A percentile compares a stretch with the other conserved stretches of the same genome.
These are phyloP conservation scores for Astrothelium subdiscretum DNA, from an alignment of 495 filamentous ascomycete genomes.

Conservation along the genomic window DNA sequence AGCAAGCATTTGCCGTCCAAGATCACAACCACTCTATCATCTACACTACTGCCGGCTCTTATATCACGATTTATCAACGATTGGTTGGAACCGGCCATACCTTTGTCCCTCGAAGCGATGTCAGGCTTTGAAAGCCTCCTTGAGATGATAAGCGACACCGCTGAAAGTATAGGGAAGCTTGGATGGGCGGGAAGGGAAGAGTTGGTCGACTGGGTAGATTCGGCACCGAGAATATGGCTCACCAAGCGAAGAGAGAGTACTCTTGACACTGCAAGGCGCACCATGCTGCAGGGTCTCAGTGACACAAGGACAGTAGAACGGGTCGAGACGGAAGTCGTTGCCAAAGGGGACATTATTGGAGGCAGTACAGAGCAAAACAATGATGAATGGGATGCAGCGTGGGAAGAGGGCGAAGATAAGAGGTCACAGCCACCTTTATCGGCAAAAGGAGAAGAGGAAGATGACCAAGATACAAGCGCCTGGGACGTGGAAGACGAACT, in stretches of 20 bases:
- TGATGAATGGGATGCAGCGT: slow-evolving; percentile 63
- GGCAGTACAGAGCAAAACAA: slow-evolving; percentile 38
- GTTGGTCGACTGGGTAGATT: slow-evolving; percentile 68
- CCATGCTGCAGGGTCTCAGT: slow-evolving; percentile 52
- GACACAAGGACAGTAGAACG: slow-evolving; percentile 59
- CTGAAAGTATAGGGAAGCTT: slow-evolving; percentile 45
- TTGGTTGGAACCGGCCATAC: slow-evolving; percentile 69
- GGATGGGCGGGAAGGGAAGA: slow-evolving; percentile 58
- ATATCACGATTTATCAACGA: slow-evolving; percentile 51
- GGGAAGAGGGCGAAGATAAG: slow-evolving; percentile 48
- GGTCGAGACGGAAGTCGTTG: slow-evolving; percentile 70
- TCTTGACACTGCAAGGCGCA: slow-evolving; percentile 58
- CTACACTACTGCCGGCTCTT: slow-evolving; percentile 54
- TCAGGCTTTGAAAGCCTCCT: slow-evolving; percentile 55
- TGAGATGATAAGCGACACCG: slow-evolving; percentile 49
- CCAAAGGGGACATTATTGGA: slow-evolving; percentile 52
- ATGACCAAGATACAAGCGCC: slow-evolving; percentile 52
- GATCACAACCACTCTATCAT: slow-evolving; percentile 49
- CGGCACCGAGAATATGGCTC: slow-evolving; percentile 72
- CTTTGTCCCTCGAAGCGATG: slow-evolving; percentile 57
- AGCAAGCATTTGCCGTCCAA: slow-evolving; percentile 50
- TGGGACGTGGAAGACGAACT: slow-evolving; percentile 51
- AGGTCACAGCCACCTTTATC: background rate
- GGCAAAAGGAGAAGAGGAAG: slow-evolving; percentile 28
- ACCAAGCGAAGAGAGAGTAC: slow-evolving; percentile 68